A percentile compares a stretch with the other conserved stretches of the same genome.
phyloP scores from a whole-genome alignment of 192 early-diverging fungal genomes.

The Backusella luteola region DNA sequence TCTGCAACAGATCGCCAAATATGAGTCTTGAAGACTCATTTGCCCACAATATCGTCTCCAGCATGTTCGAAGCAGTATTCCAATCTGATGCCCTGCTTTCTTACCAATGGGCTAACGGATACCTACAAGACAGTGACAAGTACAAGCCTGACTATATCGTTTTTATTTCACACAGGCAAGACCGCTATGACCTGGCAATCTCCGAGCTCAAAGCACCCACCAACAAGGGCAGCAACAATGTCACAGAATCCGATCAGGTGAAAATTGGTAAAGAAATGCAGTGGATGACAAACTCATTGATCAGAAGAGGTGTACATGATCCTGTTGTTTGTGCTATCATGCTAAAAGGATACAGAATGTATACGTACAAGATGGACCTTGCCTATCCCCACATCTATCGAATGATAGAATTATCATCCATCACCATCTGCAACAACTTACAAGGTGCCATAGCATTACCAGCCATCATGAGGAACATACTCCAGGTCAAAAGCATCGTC shows the following conservation, averaged over 20 bases:
- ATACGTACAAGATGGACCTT: not conserved
- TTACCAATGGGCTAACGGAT: not conserved
- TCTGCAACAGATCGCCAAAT: not conserved
- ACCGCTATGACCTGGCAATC: conserved; percentile 1
- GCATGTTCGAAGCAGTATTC: not conserved
- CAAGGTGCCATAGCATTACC: not conserved
- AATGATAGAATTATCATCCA: conserved; percentile 2
- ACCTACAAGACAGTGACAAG: not conserved
- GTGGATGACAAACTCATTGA: not conserved
- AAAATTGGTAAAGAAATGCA: not conserved
- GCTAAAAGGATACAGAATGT: not conserved
- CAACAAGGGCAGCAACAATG: not conserved
- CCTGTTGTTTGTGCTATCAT: not conserved
- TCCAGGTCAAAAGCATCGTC: not conserved
- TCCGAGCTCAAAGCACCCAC: not conserved
- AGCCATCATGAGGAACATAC: not conserved
- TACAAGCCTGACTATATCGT: conserved; percentile 1
- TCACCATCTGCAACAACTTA: not conserved
- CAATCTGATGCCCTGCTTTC: not conserved
- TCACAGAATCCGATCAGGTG: not conserved
- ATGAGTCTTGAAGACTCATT: conserved; percentile 3
- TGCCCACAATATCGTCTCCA: not conserved
- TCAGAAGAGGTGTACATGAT: not conserved
- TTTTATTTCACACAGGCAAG: not conserved
- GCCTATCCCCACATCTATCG: not conserved